Evolutionary conservation across 2,329 filamentous ascomycete species (phyloP), one percentile per base, ranked within the genome.

Genomic region (Rosellinia necatrix): DNA sequence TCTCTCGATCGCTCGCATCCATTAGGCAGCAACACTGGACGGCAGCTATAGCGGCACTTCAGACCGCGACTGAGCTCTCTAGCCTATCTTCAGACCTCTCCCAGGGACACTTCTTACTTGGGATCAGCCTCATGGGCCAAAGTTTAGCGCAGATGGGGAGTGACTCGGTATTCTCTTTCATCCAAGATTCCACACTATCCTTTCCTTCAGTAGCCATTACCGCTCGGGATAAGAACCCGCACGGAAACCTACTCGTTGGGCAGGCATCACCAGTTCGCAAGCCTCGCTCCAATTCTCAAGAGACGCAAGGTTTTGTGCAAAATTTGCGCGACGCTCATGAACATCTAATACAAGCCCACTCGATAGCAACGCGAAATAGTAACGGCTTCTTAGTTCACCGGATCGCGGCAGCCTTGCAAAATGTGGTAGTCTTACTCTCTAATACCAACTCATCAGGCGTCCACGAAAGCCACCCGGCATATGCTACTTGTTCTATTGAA

Each of bases 181-280:
- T 97, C 13, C 90, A 93, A 41, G 94, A 99, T 66, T 97, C 94
- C 0, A 96, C 92, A 0, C 86, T 97, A 22, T 96, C 92, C 0
- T 88, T 93, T 57, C 91, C 92, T 1, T 86, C 90, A 0, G 78
- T 93, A 32, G 75, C 76, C 61, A 70, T 73, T 58, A 55, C 67
- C 13, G 56, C 63, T 24, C 65, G 74, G 22, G 80, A 80, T 29
- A 75, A 74, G 58, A 61, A 56, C n/a, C 62, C 66, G 24, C 64
- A 78, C 38, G 71, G 72, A 25, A 61, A 68, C 19, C 74, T 74
- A 2, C 55, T 72, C 3, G 61, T 63, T 4, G 74, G 75, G 50
- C 70, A 66, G 19, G 65, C 75, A 10, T 53, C 59, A 24, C 75
- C 76, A 13, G 65, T 66, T 21, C 70, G 67, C 19, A 76, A 67